Percentiles rank a stretch among this genome's conserved stretches.
phyloP scores from a whole-genome alignment of 2,329 filamentous ascomycete species.

The Apiospora sp. region DNA sequence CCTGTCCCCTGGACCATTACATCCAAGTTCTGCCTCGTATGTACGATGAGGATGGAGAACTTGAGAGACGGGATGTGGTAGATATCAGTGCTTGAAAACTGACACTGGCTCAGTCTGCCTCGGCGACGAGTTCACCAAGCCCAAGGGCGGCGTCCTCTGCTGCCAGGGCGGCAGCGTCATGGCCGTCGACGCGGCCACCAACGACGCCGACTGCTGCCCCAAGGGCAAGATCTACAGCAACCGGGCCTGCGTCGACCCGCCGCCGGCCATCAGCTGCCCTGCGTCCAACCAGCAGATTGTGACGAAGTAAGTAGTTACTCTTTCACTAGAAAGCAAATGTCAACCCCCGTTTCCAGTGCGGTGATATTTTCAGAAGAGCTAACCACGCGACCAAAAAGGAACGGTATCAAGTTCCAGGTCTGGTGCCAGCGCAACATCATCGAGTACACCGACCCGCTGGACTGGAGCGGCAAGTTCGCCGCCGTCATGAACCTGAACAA shows the following conservation, averaged over 20 bases:
- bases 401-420: constrained; percentile 1
- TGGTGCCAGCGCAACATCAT: constrained; percentile 15
- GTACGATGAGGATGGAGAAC: neutral
- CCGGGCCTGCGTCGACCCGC: neutral
- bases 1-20: too few species aligned
- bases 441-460: neutral
- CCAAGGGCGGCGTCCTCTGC: neutral
- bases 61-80: too few species aligned
- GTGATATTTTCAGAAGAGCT: too few species aligned
- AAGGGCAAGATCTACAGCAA: neutral
- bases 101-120: neutral
- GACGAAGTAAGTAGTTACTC: neutral
- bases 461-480: neutral
- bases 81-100: neutral
- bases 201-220: constrained; percentile 1
- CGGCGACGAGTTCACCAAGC: neutral
- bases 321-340: too few species aligned
- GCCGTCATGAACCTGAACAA: constrained; percentile 18
- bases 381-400: neutral
- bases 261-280: neutral
- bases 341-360: too few species aligned
- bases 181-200: constrained; percentile 5
- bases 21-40: too few species aligned
- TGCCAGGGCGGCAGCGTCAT: constrained; percentile 8
- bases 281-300: neutral